Conservation (phyloP, 495 filamentous ascomycete genomes). For the Cryomyces minteri region DNA sequence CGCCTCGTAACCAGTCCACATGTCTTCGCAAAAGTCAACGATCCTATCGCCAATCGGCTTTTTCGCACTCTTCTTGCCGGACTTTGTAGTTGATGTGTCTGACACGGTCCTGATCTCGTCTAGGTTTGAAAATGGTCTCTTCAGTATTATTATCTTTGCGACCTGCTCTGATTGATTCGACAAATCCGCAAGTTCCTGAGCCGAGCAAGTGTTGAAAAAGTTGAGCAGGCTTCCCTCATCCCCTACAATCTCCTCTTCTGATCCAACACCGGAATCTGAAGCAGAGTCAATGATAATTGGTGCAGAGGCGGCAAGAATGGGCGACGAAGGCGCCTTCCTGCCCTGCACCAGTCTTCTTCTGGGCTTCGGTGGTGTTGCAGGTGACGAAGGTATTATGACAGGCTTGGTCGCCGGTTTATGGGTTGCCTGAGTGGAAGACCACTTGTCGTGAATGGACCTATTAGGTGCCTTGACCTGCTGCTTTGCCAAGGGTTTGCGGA, state of each 20-base stretch:
- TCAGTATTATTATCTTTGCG: slow-evolving; percentile 42
- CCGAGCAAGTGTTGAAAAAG: slow-evolving; percentile 67
- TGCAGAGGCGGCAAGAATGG: slow-evolving; percentile 17
- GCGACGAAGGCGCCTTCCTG: too few relatives aligned
- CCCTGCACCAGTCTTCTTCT: slow-evolving; percentile 40
- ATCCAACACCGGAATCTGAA: slow-evolving; percentile 31
- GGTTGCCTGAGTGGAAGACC: slow-evolving; percentile 27
- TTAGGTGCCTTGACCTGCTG: slow-evolving; percentile 39
- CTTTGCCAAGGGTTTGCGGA: slow-evolving; percentile 16
- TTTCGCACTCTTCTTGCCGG: slow-evolving; percentile 27
- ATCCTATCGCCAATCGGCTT: slow-evolving; percentile 50
- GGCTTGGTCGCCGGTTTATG: not conserved
- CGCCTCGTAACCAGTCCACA: slow-evolving; percentile 56
- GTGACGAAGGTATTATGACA: not conserved
- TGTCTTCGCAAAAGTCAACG: slow-evolving; percentile 50
- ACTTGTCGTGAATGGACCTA: slow-evolving; percentile 42
- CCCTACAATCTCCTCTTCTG: slow-evolving; percentile 20
- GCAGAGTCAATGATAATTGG: slow-evolving; percentile 27
- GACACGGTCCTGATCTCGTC: slow-evolving; percentile 35
- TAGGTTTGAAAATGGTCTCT: slow-evolving; percentile 24
- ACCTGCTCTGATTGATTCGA: slow-evolving; percentile 45
- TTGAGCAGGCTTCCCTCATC: slow-evolving; percentile 39
- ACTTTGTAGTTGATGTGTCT: slow-evolving; percentile 28
- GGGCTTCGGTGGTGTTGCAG: slow-evolving; percentile 20
- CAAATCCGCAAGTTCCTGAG: slow-evolving; percentile 57